These are phyloP conservation scores for Amanita thiersii DNA, from an alignment of 768 basidiomycete species.

Conservation along the genomic window DNA sequence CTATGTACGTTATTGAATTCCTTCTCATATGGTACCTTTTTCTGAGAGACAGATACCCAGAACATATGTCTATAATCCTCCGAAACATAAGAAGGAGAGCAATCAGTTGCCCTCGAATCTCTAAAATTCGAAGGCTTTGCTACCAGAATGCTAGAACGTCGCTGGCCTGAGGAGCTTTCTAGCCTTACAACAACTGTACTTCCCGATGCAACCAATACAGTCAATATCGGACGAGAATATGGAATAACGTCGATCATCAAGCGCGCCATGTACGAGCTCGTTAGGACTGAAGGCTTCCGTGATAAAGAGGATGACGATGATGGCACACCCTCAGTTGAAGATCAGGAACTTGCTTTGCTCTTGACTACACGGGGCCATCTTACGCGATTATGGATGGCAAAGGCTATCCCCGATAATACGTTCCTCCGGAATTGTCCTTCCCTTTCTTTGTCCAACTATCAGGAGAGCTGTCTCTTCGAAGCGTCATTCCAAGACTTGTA, in stretches of 20 bases:
- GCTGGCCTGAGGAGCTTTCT: not conserved
- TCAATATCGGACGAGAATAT: not conserved
- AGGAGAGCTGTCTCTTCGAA: no score
- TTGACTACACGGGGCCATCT: not conserved
- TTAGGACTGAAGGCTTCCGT: not conserved
- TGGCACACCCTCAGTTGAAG: not conserved
- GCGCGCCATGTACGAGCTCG: not conserved
- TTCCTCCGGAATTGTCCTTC: no score
- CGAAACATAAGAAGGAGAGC: not conserved
- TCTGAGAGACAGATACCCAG: not conserved
- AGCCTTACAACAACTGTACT: not conserved
- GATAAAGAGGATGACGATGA: not conserved
- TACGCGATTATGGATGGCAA: not conserved
- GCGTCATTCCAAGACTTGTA: not conserved
- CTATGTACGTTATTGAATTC: constrained; percentile 17
- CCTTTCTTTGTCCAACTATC: no score
- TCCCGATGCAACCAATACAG: not conserved
- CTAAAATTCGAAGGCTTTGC: not conserved
- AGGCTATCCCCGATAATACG: not conserved
- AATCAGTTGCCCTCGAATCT: not conserved
- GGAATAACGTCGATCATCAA: not conserved
- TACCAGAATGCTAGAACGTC: not conserved
- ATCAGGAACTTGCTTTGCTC: not conserved
- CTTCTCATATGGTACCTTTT: not conserved
- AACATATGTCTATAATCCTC: not conserved